Evolutionary conservation across 768 basidiomycete genomes (phyloP).

Genomic region (Phlegmacium glaucopus): DNA sequence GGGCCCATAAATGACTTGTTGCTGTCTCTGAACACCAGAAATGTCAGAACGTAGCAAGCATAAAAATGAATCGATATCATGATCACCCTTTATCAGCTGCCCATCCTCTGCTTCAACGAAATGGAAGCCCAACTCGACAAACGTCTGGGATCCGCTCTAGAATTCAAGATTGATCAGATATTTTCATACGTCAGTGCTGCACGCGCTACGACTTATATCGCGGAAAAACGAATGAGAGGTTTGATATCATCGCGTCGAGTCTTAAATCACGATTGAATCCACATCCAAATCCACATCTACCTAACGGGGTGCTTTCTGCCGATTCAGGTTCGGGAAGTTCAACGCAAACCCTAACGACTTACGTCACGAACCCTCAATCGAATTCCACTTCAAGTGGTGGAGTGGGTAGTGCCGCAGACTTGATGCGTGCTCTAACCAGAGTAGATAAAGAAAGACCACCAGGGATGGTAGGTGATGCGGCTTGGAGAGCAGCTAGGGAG

Average conservation of each 20-base stretch:
- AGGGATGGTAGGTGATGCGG: conserved; percentile 67
- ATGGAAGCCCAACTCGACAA: conserved; percentile 31
- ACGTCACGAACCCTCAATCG: conserved; percentile 16
- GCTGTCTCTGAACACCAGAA: no score
- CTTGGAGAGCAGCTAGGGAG: conserved; percentile 64
- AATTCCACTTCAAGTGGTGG: not conserved
- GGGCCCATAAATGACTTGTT: no score
- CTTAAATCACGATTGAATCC: conserved; percentile 46
- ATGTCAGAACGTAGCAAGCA: no score
- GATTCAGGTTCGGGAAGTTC: conserved; percentile 13
- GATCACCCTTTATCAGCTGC: no score
- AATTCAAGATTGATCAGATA: conserved; percentile 59
- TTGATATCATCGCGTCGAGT: conserved; percentile 48
- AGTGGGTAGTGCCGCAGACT: no score
- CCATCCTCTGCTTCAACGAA: no score
- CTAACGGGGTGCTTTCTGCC: not conserved
- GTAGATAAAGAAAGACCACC: conserved; percentile 67
- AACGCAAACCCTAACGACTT: conserved; percentile 24
- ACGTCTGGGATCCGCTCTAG: conserved; percentile 41
- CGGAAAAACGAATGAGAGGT: conserved; percentile 62
- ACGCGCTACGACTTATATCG: conserved; percentile 46
- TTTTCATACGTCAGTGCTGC: conserved; percentile 51
- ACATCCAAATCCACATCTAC: conserved; percentile 13
- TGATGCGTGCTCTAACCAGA: conserved; percentile 65
- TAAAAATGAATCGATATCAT: no score